These are phyloP conservation scores for Trifolium fragiferum DNA, from an alignment of 306 rosid genomes.

Conservation along the genomic window DNA sequence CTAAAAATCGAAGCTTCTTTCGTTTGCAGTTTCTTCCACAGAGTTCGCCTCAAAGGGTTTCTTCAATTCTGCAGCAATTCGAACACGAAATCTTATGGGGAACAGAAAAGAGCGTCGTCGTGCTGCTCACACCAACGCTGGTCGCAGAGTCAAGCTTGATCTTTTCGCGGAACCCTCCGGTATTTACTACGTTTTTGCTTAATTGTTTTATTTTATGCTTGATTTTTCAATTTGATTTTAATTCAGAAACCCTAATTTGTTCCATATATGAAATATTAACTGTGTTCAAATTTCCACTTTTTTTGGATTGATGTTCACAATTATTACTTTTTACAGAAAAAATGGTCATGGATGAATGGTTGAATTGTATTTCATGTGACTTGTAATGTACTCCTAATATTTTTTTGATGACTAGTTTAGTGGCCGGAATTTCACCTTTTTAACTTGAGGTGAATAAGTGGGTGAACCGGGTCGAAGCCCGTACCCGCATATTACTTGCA, in stretches of 20 bases:
- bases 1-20: conserved; percentile 5
- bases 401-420: no score
- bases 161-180: conserved; percentile 99
- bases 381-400: background rate
- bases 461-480: no score
- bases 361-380: conserved; percentile 5
- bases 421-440: no score
- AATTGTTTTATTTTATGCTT: background rate
- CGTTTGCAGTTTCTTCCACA: background rate
- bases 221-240: background rate
- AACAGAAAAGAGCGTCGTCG: conserved; percentile 95
- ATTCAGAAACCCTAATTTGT: conserved; percentile 9
- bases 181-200: conserved; percentile 1
- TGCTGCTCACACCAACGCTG: conserved; percentile 81
- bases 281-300: background rate
- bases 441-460: no score
- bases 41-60: background rate
- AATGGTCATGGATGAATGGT: background rate
- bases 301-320: background rate
- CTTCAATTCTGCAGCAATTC: conserved; percentile 14
- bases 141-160: conserved; percentile 98
- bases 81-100: conserved; percentile 65
- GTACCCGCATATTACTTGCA: no score
- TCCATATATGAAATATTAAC: background rate
- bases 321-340: background rate